Conservation (phyloP, 192 early-diverging fungal genomes). For the Backusella liffmaniae region DNA sequence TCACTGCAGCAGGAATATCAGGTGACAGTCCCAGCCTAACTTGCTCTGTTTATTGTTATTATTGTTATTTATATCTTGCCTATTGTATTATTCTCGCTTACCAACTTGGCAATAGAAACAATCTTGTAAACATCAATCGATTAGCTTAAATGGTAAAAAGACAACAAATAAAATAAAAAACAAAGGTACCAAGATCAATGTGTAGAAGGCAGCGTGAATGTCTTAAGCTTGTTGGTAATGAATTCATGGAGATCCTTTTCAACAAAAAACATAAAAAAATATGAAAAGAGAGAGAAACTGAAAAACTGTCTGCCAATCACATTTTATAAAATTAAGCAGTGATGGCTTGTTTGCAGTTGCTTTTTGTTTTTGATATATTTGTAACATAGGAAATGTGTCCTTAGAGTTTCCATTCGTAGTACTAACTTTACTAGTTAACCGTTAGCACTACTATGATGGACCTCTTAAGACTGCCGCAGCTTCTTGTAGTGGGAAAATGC, state of each 20-base stretch:
- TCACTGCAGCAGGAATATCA: constrained; percentile 75
- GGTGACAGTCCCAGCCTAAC: constrained; percentile 65
- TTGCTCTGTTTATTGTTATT: constrained; percentile 48
- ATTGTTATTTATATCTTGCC: neutral
- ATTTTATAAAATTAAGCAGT: neutral
- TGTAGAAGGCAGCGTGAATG: constrained; percentile 34
- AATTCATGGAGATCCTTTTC: constrained; percentile 10
- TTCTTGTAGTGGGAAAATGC: neutral
- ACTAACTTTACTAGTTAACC: neutral
- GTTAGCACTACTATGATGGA: too few relatives aligned
- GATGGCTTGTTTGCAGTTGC: too few relatives aligned
- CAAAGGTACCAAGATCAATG: constrained; percentile 44
- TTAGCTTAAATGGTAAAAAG: neutral
- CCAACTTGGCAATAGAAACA: constrained; percentile 83
- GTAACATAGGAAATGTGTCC: too few relatives aligned
- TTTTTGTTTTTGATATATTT: neutral
- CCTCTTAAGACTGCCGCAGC: neutral
- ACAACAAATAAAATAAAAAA: neutral
- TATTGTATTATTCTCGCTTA: constrained; percentile 36
- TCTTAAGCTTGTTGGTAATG: constrained; percentile 21
- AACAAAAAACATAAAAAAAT: neutral
- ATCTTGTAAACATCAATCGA: constrained; percentile 33
- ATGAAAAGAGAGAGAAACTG: neutral
- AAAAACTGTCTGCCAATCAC: neutral
- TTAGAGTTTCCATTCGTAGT: neutral